Percentiles rank a stretch among this genome's conserved stretches.
Conservation (phyloP, 2,329 filamentous ascomycete species). For the Fusarium praegraminearum region DNA sequence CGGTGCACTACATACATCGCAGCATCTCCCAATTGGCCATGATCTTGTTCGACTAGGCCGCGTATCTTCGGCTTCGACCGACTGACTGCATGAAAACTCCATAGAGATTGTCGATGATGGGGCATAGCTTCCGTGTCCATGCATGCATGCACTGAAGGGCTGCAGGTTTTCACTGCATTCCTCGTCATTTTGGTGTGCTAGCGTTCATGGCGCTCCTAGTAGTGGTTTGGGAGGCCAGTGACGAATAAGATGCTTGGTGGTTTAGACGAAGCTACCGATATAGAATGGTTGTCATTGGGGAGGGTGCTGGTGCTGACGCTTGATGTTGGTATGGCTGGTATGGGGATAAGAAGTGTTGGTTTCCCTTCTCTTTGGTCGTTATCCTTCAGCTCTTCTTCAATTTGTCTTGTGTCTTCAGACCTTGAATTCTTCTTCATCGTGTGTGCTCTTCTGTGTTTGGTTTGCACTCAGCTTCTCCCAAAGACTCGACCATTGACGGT, state of each 20-base stretch:
- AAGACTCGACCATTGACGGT: neutral
- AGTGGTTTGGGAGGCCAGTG: slow-evolving; percentile 11
- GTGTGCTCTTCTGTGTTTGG: neutral
- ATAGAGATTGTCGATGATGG: slow-evolving; percentile 3
- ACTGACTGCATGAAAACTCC: neutral
- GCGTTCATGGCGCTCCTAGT: slow-evolving; percentile 24
- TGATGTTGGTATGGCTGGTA: slow-evolving; percentile 2
- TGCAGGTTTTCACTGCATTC: slow-evolving; percentile 34
- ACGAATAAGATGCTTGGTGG: slow-evolving; percentile 10
- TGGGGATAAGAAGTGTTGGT: slow-evolving; percentile 26
- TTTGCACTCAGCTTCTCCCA: neutral
- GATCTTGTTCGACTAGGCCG: neutral
- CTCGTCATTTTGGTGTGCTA: slow-evolving; percentile 21
- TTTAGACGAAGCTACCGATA: slow-evolving; percentile 13
- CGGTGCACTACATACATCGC: slow-evolving; percentile 11
- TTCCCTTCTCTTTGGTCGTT: slow-evolving; percentile 15
- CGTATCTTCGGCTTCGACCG: slow-evolving; percentile 29
- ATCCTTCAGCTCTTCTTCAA: neutral
- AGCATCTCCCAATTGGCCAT: slow-evolving; percentile 19
- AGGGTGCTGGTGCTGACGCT: slow-evolving; percentile 29
- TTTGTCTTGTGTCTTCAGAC: neutral
- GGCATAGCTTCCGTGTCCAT: neutral
- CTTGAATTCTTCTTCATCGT: neutral
- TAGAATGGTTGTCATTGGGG: slow-evolving; percentile 6
- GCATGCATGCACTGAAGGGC: slow-evolving; percentile 17